Percentiles rank a stretch among this genome's conserved stretches.
Evolutionary conservation across 495 filamentous ascomycete species (phyloP).

Genomic region (Friedmanniomyces endolithicus): DNA sequence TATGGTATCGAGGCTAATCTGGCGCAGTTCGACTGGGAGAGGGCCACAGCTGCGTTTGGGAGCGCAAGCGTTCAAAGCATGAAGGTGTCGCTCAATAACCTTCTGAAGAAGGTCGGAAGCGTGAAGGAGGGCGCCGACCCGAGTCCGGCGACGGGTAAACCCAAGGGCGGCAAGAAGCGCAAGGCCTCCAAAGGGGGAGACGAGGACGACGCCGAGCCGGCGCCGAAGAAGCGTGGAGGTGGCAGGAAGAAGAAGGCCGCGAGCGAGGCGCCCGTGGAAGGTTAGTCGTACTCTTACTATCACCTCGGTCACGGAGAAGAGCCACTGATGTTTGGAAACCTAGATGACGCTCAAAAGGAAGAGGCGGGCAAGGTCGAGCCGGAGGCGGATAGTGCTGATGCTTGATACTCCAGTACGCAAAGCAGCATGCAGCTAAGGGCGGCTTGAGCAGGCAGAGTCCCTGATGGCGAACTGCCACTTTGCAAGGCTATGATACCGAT

Average conservation of each 20-base stretch:
- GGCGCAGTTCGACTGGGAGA: constrained; percentile 15
- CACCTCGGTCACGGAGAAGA: too few species aligned
- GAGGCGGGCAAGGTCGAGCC: too few species aligned
- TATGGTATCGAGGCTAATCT: background rate
- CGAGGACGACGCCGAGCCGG: constrained; percentile 6
- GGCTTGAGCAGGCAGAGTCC: too few species aligned
- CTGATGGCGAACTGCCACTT: too few species aligned
- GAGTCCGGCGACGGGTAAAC: background rate
- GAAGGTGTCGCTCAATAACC: constrained; percentile 1
- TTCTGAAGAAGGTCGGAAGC: constrained; percentile 13
- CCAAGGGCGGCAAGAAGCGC: constrained; percentile 9
- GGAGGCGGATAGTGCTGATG: too few species aligned
- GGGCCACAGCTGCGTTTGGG: constrained; percentile 8
- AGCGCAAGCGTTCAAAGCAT: constrained; percentile 14
- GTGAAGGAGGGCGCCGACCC: background rate
- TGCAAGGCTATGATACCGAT: too few species aligned
- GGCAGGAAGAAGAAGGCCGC: constrained; percentile 9
- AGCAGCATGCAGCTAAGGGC: too few species aligned
- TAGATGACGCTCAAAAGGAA: too few species aligned
- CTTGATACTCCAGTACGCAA: too few species aligned
- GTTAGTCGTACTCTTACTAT: background rate
- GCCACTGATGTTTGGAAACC: too few species aligned
- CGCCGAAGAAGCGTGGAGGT: constrained; percentile 7
- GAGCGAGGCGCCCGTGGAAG: background rate
- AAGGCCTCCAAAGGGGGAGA: background rate